These are phyloP conservation scores for Geosmithia flava DNA, from an alignment of 2,329 filamentous ascomycete genomes.

Conservation along the genomic window DNA sequence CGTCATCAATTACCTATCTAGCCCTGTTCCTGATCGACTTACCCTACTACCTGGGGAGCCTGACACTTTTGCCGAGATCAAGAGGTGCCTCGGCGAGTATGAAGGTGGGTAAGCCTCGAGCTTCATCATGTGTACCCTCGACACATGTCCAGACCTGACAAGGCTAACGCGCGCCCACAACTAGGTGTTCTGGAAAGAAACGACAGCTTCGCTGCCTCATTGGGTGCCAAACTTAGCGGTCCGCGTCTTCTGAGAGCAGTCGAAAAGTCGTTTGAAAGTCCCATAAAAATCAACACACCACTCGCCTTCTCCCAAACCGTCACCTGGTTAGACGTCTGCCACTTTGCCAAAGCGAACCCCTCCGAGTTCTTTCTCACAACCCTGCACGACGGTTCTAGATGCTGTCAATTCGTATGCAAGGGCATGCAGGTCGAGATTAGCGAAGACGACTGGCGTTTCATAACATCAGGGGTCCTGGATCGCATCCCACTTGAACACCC, in stretches of 20 bases:
- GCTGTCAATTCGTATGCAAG: constrained; percentile 74
- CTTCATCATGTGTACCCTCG: not conserved
- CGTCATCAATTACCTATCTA: constrained; percentile 42
- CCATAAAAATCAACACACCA: constrained; percentile 44
- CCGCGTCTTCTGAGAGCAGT: constrained; percentile 78
- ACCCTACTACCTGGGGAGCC: constrained; percentile 38
- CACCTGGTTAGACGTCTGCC: constrained; percentile 76
- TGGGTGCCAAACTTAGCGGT: constrained; percentile 72
- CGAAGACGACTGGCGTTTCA: constrained; percentile 78
- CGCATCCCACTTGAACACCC: constrained; percentile 67
- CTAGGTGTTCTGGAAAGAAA: constrained; percentile 67
- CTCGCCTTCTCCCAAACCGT: constrained; percentile 50
- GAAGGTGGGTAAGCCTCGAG: constrained; percentile 35
- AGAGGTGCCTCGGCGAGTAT: constrained; percentile 65
- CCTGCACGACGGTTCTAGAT: constrained; percentile 53
- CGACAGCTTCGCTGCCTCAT: constrained; percentile 75
- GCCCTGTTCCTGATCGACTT: constrained; percentile 28
- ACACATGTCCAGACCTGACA: constrained; percentile 3
- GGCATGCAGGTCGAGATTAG: constrained; percentile 73
- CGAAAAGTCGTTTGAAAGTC: constrained; percentile 74
- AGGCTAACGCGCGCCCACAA: not conserved
- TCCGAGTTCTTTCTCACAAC: constrained; percentile 64
- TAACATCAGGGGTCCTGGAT: constrained; percentile 71
- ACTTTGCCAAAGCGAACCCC: constrained; percentile 70
- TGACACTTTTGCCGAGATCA: constrained; percentile 62